Conservation (phyloP, 768 basidiomycete genomes). For the Lactifluus rugatus region DNA sequence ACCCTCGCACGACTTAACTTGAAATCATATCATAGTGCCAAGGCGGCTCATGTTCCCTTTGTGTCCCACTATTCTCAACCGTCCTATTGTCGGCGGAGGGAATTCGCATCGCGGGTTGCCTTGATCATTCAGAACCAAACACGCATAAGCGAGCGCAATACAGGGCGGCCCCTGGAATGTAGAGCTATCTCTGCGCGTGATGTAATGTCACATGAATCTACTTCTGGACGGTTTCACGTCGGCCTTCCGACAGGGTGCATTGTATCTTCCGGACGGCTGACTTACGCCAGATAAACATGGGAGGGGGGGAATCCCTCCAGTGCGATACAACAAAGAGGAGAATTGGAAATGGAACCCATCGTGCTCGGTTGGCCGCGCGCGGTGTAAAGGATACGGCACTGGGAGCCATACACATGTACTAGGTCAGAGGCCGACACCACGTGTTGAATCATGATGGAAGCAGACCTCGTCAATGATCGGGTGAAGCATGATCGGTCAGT, state of each 20-base stretch:
- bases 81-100: slow-evolving; percentile 2
- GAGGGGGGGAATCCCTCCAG: background rate
- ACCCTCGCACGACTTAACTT: too few species aligned
- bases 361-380: background rate
- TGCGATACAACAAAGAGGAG: too few species aligned
- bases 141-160: background rate
- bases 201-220: background rate
- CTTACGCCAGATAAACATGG: background rate
- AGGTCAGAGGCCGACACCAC: background rate
- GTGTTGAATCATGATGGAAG: background rate
- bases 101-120: background rate
- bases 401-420: background rate
- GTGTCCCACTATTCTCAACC: background rate
- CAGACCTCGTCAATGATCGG: background rate
- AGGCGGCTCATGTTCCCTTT: background rate
- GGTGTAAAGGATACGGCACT: too few species aligned
- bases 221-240: background rate
- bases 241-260: background rate
- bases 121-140: background rate
- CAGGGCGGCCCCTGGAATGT: too few species aligned
- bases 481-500: too few species aligned
- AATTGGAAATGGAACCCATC: background rate
- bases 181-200: background rate
- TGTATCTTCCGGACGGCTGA: background rate
- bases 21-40: too few species aligned